Evolutionary conservation across 257 asterid genomes (phyloP).

Genomic region (Fraxinus quadrangulata): DNA sequence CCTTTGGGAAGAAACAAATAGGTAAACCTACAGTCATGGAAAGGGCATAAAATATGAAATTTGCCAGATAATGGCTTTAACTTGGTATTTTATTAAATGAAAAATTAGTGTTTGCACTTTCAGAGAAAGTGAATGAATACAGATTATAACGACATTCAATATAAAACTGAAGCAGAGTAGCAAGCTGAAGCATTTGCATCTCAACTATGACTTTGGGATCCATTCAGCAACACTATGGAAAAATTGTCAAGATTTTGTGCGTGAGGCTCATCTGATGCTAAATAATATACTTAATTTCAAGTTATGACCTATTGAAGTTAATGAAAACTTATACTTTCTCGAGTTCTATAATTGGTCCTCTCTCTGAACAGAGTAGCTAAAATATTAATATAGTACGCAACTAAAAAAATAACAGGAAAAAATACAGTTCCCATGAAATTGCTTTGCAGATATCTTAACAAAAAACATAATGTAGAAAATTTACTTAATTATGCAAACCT

Average conservation of each 20-base stretch:
- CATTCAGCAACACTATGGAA: too few species aligned
- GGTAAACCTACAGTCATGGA: conserved; percentile 55
- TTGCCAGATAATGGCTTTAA: background rate
- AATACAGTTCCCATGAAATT: too few species aligned
- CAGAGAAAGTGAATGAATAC: background rate
- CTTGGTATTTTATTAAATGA: background rate
- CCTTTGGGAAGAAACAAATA: conserved; percentile 65
- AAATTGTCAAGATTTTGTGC: background rate
- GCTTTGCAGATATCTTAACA: too few species aligned
- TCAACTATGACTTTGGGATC: background rate
- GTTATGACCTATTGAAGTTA: background rate
- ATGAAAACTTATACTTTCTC: background rate
- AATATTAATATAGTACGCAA: too few species aligned
- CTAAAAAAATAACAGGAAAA: too few species aligned
- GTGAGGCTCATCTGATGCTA: background rate
- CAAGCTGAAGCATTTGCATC: background rate
- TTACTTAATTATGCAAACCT: too few species aligned
- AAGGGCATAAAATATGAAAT: conserved; percentile 18
- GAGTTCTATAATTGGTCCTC: background rate
- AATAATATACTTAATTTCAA: background rate
- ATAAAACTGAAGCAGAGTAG: background rate
- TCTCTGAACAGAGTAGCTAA: too few species aligned
- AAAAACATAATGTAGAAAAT: too few species aligned
- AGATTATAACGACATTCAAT: background rate
- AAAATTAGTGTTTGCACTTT: background rate